Evolutionary conservation across 2,329 filamentous ascomycete species (phyloP).

Genomic region (Gaeumannomyces tritici): DNA sequence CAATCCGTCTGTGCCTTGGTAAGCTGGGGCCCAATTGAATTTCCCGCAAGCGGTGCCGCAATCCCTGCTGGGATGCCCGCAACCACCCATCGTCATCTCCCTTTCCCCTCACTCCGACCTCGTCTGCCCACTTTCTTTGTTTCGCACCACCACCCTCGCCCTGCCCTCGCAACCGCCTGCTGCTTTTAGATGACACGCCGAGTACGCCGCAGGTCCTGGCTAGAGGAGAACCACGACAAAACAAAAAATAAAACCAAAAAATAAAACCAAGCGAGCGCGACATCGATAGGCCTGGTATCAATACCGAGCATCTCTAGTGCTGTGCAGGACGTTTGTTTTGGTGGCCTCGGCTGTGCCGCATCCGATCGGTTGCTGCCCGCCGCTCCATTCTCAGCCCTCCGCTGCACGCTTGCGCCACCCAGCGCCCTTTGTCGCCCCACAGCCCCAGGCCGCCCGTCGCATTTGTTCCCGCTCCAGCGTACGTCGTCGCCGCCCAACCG

Average conservation of each 20-base stretch:
- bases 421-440: background rate
- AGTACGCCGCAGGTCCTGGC: background rate
- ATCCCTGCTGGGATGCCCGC: background rate
- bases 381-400: background rate
- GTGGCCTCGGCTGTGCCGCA: background rate
- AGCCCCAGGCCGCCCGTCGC: background rate
- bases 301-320: background rate
- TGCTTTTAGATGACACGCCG: slow-evolving; percentile 13
- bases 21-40: background rate
- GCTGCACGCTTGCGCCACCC: background rate
- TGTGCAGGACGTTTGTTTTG: background rate
- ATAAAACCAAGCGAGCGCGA: background rate
- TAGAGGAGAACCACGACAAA: background rate
- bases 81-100: background rate
- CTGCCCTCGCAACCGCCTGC: background rate
- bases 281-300: background rate
- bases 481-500: background rate
- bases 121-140: background rate
- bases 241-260: background rate
- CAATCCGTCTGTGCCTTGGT: background rate
- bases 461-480: background rate
- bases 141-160: background rate
- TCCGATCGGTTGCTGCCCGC: background rate
- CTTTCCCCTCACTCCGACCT: background rate
- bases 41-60: background rate